A percentile compares a stretch with the other conserved stretches of the same genome.
Conservation (phyloP, 495 filamentous ascomycete genomes). For the Aspergillus saccharolyticus region DNA sequence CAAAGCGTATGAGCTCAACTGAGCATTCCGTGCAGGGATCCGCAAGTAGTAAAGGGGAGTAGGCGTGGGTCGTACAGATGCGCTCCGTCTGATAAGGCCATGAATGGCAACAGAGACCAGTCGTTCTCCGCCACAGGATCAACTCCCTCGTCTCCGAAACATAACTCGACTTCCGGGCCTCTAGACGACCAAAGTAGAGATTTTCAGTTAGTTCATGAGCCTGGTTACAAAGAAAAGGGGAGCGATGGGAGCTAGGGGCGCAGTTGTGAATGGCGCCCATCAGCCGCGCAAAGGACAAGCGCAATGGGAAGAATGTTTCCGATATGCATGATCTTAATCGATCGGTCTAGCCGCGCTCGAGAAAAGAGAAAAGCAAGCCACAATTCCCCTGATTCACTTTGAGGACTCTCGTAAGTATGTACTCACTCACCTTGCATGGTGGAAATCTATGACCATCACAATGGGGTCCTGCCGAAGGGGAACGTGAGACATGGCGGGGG, state of each 20-base stretch:
- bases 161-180: conserved; percentile 90
- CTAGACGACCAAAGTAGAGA: conserved; percentile 35
- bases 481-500: conserved; percentile 29
- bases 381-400: background rate
- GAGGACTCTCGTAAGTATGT: background rate
- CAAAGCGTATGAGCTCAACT: background rate
- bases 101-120: conserved; percentile 90
- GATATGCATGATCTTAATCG: background rate
- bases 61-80: conserved; percentile 63
- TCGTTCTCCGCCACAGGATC: conserved; percentile 85
- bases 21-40: conserved; percentile 1
- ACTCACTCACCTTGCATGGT: conserved; percentile 75
- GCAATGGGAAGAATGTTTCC: background rate
- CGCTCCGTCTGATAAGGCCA: conserved; percentile 95
- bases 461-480: conserved; percentile 46
- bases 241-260: background rate
- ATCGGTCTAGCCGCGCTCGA: background rate
- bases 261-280: background rate
- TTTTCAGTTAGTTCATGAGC: background rate
- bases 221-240: background rate
- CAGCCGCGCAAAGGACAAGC: background rate
- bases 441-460: conserved; percentile 91
- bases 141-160: conserved; percentile 74
- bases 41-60: background rate
- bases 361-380: background rate